phyloP scores from a whole-genome alignment of 768 basidiomycete genomes.

The Calvatia gigantea region DNA sequence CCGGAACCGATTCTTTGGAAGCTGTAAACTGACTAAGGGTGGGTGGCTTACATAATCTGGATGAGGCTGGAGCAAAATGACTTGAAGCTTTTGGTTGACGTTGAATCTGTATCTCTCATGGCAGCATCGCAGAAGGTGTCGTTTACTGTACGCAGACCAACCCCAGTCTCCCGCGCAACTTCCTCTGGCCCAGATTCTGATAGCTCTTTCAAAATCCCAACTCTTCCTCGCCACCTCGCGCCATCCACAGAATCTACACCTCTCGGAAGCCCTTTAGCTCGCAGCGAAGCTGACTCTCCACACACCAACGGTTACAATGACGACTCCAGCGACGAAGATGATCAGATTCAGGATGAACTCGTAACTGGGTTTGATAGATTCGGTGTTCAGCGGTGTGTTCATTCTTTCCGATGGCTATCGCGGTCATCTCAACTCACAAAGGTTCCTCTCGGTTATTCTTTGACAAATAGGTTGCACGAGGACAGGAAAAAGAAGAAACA shows the following conservation, averaged over 20 bases:
- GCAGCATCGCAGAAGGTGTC: conserved; percentile 50
- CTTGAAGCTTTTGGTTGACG: no score
- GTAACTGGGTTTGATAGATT: conserved; percentile 71
- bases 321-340: conserved; percentile 60
- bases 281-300: conserved; percentile 28
- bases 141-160: conserved; percentile 82
- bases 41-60: neutral
- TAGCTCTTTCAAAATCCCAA: conserved; percentile 51
- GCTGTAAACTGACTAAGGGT: neutral
- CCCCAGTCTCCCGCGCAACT: conserved; percentile 56
- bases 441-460: conserved; percentile 31
- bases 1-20: neutral
- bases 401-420: conserved; percentile 14
- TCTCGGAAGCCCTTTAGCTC: conserved; percentile 51
- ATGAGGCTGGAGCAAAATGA: neutral
- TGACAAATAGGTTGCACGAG: conserved; percentile 37
- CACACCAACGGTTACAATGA: conserved; percentile 19
- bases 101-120: no score
- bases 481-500: conserved; percentile 41
- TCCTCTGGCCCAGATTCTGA: conserved; percentile 68
- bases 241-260: conserved; percentile 36
- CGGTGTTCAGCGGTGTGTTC: conserved; percentile 84
- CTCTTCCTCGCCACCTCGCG: conserved; percentile 56
- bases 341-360: conserved; percentile 57
- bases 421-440: conserved; percentile 75